phyloP scores from a whole-genome alignment of 164 flowering plant species.

The Vitis rotundifolia region DNA sequence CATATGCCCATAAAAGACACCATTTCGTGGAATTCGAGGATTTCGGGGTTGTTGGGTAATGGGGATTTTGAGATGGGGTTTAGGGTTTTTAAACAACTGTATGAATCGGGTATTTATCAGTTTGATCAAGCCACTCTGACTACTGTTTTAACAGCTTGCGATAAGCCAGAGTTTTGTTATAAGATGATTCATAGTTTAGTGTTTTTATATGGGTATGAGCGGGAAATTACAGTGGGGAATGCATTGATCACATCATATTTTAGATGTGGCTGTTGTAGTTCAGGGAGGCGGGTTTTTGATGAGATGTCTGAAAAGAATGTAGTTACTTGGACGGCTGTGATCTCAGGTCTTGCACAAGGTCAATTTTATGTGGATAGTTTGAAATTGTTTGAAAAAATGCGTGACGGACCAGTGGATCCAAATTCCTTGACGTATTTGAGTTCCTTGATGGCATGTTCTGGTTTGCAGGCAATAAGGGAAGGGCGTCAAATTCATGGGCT shows the following conservation, averaged over 20 bases:
- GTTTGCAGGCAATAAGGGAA: constrained; percentile 54
- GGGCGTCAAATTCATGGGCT: constrained; percentile 79
- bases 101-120: constrained; percentile 14
- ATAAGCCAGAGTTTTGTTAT: constrained; percentile 26
- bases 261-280: constrained; percentile 42
- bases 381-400: constrained; percentile 55
- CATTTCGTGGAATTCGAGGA: constrained; percentile 72
- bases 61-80: constrained; percentile 48
- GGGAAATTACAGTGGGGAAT: constrained; percentile 72
- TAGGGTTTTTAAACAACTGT: constrained; percentile 48
- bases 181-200: constrained; percentile 66
- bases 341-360: constrained; percentile 72
- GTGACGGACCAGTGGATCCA: constrained; percentile 43
- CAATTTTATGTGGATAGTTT: constrained; percentile 58
- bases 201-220: constrained; percentile 47
- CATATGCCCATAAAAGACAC: constrained; percentile 67
- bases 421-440: constrained; percentile 67
- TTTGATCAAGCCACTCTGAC: constrained; percentile 78
- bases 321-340: constrained; percentile 81
- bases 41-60: constrained; percentile 51
- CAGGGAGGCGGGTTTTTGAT: constrained; percentile 56
- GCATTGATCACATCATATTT: constrained; percentile 72
- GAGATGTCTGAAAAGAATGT: constrained; percentile 75
- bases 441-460: constrained; percentile 68
- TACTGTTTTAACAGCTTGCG: constrained; percentile 60